Conservation (phyloP, 345 rosid species). For the Mangifera indica region DNA sequence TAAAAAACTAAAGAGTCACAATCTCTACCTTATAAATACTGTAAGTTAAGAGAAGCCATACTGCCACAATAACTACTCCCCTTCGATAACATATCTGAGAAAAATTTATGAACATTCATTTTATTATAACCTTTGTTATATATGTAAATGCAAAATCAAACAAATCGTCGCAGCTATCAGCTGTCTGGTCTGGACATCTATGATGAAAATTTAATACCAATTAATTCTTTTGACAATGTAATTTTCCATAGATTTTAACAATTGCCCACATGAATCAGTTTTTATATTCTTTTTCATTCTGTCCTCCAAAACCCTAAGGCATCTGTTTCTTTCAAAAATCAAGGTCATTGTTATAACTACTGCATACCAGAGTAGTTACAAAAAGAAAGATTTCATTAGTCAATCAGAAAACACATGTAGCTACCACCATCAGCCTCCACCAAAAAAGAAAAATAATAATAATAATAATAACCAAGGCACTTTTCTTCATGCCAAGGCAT, state of each 20-base stretch:
- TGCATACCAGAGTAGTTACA: not conserved
- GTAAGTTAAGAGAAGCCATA: not conserved
- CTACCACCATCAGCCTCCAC: not conserved
- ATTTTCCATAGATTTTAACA: not conserved
- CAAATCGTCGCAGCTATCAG: not conserved
- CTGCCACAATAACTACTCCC: conserved; percentile 4
- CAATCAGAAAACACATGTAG: not conserved
- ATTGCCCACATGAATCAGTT: not conserved
- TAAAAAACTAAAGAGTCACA: not conserved
- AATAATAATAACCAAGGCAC: no score
- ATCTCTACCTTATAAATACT: not conserved
- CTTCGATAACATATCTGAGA: not conserved
- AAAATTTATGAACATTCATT: not conserved
- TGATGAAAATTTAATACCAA: not conserved
- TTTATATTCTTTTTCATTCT: not conserved
- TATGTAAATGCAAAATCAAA: not conserved
- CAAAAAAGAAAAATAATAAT: not conserved
- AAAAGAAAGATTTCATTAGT: not conserved
- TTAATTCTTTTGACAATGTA: not conserved
- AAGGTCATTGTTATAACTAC: not conserved
- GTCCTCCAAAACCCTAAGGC: not conserved
- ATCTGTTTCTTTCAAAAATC: not conserved
- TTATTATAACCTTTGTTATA: not conserved
- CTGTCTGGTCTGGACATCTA: not conserved
- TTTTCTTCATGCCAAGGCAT: not conserved